Evolutionary conservation across 2,329 filamentous ascomycete species (phyloP).

Genomic region (Dactylonectria estremocensis): DNA sequence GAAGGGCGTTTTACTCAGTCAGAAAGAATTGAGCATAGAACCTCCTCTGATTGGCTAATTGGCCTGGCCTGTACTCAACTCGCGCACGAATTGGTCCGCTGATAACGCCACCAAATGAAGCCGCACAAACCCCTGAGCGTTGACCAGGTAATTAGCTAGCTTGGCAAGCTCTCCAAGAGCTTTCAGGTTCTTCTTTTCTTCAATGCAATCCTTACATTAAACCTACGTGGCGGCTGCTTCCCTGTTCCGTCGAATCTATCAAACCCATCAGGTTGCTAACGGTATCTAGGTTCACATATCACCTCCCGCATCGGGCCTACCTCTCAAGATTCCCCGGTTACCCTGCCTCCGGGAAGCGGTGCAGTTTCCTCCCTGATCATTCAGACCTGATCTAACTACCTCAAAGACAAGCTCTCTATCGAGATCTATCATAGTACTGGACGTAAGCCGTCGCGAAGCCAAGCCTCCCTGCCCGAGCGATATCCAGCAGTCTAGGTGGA

Average conservation of each 20-base stretch:
- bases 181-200: background rate
- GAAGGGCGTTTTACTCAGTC: no score
- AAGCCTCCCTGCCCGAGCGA: no score
- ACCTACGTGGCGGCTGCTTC: background rate
- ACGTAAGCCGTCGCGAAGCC: background rate
- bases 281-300: background rate
- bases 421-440: background rate
- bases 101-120: no score
- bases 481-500: no score
- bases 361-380: no score
- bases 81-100: no score
- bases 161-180: background rate
- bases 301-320: background rate
- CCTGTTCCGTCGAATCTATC: background rate
- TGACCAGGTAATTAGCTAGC: no score
- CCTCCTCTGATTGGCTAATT: no score
- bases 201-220: background rate
- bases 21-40: no score
- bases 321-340: slow-evolving; percentile 2
- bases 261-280: background rate
- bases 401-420: background rate
- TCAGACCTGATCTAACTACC: no score
- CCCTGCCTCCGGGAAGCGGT: background rate
- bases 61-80: no score
- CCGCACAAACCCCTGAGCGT: no score